These are phyloP conservation scores for Mycena filopes DNA, from an alignment of 768 basidiomycete species.

Conservation along the genomic window DNA sequence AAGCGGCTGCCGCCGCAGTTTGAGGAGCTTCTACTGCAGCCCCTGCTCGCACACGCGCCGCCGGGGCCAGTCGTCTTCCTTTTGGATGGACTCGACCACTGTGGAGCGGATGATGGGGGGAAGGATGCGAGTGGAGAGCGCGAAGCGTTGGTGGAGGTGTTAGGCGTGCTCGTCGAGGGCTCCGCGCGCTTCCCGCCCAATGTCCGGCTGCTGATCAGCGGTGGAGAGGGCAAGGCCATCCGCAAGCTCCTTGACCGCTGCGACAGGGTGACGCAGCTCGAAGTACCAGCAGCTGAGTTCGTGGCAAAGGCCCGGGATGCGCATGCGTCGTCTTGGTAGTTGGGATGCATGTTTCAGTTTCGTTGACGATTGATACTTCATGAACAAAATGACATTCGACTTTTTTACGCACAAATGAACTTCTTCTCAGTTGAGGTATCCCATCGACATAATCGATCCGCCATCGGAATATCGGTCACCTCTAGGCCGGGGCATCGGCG, in stretches of 20 bases:
- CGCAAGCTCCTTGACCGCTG: background rate
- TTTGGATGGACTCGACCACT: slow-evolving; percentile 6
- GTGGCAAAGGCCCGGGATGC: no score
- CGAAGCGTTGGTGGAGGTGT: background rate
- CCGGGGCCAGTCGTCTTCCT: slow-evolving; percentile 1
- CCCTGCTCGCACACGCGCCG: background rate
- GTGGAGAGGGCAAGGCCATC: background rate
- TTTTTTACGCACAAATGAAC: no score
- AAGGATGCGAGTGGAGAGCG: background rate
- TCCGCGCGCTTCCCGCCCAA: background rate
- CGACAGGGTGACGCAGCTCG: background rate
- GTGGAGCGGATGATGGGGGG: background rate
- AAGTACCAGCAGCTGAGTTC: background rate
- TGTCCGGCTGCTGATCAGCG: slow-evolving; percentile 12
- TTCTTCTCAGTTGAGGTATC: no score
- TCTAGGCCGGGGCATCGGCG: no score
- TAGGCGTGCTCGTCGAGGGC: slow-evolving; percentile 6
- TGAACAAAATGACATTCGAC: no score
- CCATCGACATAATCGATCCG: no score
- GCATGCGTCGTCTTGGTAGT: no score
- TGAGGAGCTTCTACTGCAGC: slow-evolving; percentile 1
- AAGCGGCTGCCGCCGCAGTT: background rate
- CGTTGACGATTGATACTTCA: no score
- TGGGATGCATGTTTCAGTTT: no score
- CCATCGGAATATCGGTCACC: no score